phyloP scores from a whole-genome alignment of 805 yeast genomes.

The Metschnikowia picachoensis region DNA sequence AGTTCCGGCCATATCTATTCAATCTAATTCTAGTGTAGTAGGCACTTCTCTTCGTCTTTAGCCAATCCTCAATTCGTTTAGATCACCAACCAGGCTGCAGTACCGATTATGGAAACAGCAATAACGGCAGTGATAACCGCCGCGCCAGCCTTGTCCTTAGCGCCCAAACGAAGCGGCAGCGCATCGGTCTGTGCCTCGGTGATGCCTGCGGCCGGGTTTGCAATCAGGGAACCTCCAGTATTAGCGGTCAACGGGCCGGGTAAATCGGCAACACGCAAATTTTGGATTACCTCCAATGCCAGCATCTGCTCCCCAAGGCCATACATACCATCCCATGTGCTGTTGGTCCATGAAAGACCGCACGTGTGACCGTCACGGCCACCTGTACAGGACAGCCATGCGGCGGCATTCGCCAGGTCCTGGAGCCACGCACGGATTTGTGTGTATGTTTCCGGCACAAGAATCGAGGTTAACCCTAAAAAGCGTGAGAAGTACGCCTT shows the following conservation, averaged over 20 bases:
- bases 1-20: no score
- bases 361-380: slow-evolving; percentile 22
- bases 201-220: slow-evolving; percentile 34
- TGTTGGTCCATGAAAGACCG: slow-evolving; percentile 20
- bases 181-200: slow-evolving; percentile 8
- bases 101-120: slow-evolving; percentile 20
- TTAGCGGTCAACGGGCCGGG: slow-evolving; percentile 30
- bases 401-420: slow-evolving; percentile 31
- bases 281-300: slow-evolving; percentile 21
- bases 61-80: not conserved
- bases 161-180: slow-evolving; percentile 12
- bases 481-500: slow-evolving; percentile 78
- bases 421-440: slow-evolving; percentile 43
- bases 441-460: slow-evolving; percentile 59
- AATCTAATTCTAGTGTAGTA: no score
- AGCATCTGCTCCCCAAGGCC: slow-evolving; percentile 22
- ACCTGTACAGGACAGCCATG: slow-evolving; percentile 18
- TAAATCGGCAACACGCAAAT: slow-evolving; percentile 21
- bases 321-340: slow-evolving; percentile 17
- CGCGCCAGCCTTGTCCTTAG: slow-evolving; percentile 65
- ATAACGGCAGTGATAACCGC: slow-evolving; percentile 74
- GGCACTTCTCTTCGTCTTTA: no score
- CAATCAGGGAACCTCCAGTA: slow-evolving; percentile 36
- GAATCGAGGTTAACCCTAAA: slow-evolving; percentile 66
- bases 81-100: slow-evolving; percentile 19